A percentile compares a stretch with the other conserved stretches of the same genome.
These are phyloP conservation scores for Lodderomyces pseudojiufengensis DNA, from an alignment of 1,139 yeast genomes.

Conservation along the genomic window DNA sequence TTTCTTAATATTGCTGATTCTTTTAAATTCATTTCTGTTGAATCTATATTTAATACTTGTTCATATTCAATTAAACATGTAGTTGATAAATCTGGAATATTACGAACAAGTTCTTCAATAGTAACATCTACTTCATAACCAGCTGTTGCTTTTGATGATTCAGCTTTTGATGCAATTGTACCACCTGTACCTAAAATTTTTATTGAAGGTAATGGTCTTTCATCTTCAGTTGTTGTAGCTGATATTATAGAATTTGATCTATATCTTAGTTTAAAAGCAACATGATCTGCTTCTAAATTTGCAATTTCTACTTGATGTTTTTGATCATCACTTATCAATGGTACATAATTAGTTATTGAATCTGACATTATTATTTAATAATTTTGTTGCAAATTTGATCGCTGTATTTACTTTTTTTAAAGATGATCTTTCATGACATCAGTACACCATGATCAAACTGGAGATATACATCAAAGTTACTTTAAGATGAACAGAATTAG, in stretches of 20 bases:
- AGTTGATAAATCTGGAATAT: conserved; percentile 59
- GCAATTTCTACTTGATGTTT: conserved; percentile 7
- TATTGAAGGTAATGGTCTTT: conserved; percentile 33
- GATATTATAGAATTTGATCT: conserved; percentile 16
- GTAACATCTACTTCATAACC: conserved; percentile 67
- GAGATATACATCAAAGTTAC: too few relatives aligned
- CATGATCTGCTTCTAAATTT: conserved; percentile 4
- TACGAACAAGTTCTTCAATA: conserved; percentile 54
- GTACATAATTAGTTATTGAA: conserved; percentile 6
- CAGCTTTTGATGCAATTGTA: conserved; percentile 66
- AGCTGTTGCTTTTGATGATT: conserved; percentile 54
- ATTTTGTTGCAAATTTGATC: too few relatives aligned
- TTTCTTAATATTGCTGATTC: conserved; percentile 34
- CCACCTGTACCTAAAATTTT: conserved; percentile 73
- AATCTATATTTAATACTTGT: conserved; percentile 62
- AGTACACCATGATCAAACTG: too few relatives aligned
- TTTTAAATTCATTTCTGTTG: conserved; percentile 54
- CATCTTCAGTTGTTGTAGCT: conserved; percentile 9
- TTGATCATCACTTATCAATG: not conserved
- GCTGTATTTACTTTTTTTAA: too few relatives aligned
- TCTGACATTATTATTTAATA: conserved; percentile 1
- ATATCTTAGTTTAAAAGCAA: conserved; percentile 16
- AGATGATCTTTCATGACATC: too few relatives aligned
- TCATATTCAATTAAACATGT: conserved; percentile 60
- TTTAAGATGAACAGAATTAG: too few relatives aligned